Evolutionary conservation across 768 basidiomycete genomes (phyloP), one percentile per base, ranked within the genome.

Genomic region (Boletus speciosus): DNA sequence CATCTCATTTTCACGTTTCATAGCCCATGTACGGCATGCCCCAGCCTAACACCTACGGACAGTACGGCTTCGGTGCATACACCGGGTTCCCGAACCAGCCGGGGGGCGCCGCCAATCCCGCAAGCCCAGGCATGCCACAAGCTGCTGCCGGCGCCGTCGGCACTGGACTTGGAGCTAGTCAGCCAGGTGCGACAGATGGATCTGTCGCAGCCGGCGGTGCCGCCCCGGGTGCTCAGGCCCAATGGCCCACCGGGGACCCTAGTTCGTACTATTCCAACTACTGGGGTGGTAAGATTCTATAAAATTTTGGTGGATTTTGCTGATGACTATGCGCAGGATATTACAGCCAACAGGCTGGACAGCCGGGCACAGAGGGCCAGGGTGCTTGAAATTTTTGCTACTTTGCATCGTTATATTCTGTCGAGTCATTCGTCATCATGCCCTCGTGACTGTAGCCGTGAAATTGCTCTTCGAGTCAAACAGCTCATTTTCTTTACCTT

Each of bases 21-120:
- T 57, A 92, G 86, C 88, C 90, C 35, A 88, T 92, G 88, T 93
- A 93, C 68, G 88, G 90, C 57, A 88, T 93, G 81, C 90, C 90
- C 12, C 90, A 91, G 66, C 84, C 90, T 31, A 83, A 79, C 62
- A 78, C 82, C 16, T 93, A 93, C 60, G 88, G 85, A 23, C 75
- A 76, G 52, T 89, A 90, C 60, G 85, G 84, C 46, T 93, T 90
- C 66, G 81, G 82, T 61, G 85, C 77, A 23, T 91, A 90, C 63
- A 77, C 81, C 29, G 85, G 84, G 16, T 88, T 87, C 76, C 83
- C 85, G 42, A 82, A 74, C 54, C 83, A 83, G 57, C 69, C 70
- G 23, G 77, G 76, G 25, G 81, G 79, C 40, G 79, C 79, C 47
- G 81, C 81, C 48, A 69, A 66, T 35, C 72, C 68, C 27, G 73